Evolutionary conservation across 2,329 filamentous ascomycete genomes (phyloP).

Genomic region (Lachnellula occidentalis): DNA sequence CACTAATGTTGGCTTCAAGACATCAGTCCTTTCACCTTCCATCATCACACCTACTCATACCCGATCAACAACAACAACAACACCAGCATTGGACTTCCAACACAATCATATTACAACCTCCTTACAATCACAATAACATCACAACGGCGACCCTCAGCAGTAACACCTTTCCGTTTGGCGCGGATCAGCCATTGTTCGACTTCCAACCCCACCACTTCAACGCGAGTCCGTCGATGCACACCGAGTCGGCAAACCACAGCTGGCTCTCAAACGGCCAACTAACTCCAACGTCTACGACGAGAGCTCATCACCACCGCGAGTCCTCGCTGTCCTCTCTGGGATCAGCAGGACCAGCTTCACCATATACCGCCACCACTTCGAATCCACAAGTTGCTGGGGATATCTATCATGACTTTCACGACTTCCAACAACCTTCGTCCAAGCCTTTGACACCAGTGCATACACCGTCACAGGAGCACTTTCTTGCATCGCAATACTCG

Average conservation of each 20-base stretch:
- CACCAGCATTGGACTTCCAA: neutral
- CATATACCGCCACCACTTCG: constrained; percentile 48
- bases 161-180: constrained; percentile 18
- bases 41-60: neutral
- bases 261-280: constrained; percentile 30
- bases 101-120: constrained; percentile 12
- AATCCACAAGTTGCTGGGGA: constrained; percentile 53
- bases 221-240: constrained; percentile 26
- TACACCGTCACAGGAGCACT: constrained; percentile 28
- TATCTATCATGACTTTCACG: constrained; percentile 36
- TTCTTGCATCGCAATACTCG: constrained; percentile 34
- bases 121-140: constrained; percentile 12
- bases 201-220: constrained; percentile 17
- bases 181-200: constrained; percentile 24
- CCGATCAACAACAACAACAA: constrained; percentile 4
- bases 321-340: constrained; percentile 56
- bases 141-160: constrained; percentile 12
- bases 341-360: constrained; percentile 55
- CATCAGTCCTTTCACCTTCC: neutral
- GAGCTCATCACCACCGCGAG: constrained; percentile 48
- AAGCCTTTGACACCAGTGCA: constrained; percentile 31
- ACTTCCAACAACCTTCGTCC: constrained; percentile 28
- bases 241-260: constrained; percentile 23
- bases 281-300: constrained; percentile 29
- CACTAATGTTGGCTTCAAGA: neutral